phyloP scores from a whole-genome alignment of 805 yeast species.

The Hanseniaspora mollemarum region DNA sequence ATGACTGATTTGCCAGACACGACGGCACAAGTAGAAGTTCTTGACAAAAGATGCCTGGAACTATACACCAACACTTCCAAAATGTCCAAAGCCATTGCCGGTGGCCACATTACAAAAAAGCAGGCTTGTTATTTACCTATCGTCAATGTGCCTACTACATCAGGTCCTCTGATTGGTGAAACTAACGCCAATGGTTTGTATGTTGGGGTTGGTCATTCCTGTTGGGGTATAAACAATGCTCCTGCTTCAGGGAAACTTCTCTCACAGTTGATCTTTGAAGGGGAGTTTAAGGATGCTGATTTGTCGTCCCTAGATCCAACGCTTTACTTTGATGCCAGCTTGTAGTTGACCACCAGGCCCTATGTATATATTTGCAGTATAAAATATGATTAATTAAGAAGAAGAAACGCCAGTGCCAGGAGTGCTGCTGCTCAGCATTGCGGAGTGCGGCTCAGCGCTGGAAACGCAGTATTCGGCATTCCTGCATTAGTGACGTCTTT shows the following conservation, averaged over 20 bases:
- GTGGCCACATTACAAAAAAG: constrained; percentile 64
- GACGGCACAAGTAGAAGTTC: constrained; percentile 85
- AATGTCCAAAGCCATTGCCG: constrained; percentile 54
- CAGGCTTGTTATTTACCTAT: constrained; percentile 97
- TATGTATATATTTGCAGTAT: too few species aligned
- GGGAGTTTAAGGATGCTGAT: constrained; percentile 65
- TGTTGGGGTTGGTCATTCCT: constrained; percentile 87
- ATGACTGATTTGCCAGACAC: constrained; percentile 85
- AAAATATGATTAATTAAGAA: too few species aligned
- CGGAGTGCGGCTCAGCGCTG: too few species aligned
- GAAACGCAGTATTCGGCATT: background rate
- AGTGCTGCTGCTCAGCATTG: too few species aligned
- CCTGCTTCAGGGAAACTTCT: constrained; percentile 92
- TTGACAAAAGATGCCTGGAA: constrained; percentile 76
- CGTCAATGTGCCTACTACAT: constrained; percentile 77
- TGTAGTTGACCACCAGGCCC: too few species aligned
- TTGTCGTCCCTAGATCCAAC: constrained; percentile 76
- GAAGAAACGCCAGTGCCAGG: too few species aligned
- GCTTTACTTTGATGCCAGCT: constrained; percentile 67
- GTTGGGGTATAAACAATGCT: constrained; percentile 98
- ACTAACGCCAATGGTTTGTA: constrained; percentile 72
- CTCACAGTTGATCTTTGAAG: constrained; percentile 79
- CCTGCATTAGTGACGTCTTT: background rate
- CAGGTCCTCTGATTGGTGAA: constrained; percentile 91
- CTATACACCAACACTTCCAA: constrained; percentile 70